Conservation (phyloP, 2,329 filamentous ascomycete genomes). For the Ceratocystiopsis minuta region DNA sequence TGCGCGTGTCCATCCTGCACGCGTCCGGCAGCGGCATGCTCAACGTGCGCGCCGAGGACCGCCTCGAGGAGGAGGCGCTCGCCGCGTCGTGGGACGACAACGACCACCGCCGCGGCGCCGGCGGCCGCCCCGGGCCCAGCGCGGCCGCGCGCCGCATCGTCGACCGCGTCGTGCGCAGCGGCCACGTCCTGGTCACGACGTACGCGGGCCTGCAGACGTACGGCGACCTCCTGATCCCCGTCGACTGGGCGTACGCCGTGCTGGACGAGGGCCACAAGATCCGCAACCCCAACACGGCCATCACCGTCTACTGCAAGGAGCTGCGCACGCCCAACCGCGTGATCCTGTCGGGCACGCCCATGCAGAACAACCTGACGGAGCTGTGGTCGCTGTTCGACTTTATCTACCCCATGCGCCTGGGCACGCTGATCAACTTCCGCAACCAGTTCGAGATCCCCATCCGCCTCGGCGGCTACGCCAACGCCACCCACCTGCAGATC, state of each 20-base stretch:
- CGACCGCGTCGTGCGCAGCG: conserved; percentile 61
- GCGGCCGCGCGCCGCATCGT: conserved; percentile 66
- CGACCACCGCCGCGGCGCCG: conserved; percentile 6
- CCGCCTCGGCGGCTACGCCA: conserved; percentile 80
- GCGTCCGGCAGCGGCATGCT: conserved; percentile 94
- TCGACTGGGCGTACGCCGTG: conserved; percentile 85
- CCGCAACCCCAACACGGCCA: conserved; percentile 83
- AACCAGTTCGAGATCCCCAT: conserved; percentile 90
- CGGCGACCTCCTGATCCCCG: conserved; percentile 58
- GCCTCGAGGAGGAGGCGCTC: conserved; percentile 13
- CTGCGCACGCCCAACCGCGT: conserved; percentile 76
- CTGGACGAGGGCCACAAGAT: conserved; percentile 98
- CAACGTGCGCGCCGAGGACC: conserved; percentile 46
- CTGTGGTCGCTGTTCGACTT: conserved; percentile 98
- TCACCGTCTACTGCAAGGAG: conserved; percentile 91
- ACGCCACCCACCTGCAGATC: conserved; percentile 83
- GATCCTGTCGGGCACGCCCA: conserved; percentile 88
- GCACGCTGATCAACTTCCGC: conserved; percentile 78
- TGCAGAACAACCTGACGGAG: conserved; percentile 92
- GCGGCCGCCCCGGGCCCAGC: conserved; percentile 47
- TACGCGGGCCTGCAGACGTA: conserved; percentile 95
- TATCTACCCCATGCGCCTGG: conserved; percentile 87
- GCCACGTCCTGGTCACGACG: conserved; percentile 87
- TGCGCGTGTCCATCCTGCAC: conserved; percentile 87
- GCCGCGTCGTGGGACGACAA: conserved; percentile 29